phyloP scores from a whole-genome alignment of 805 yeast genomes.

The Candida fluviatilis region DNA sequence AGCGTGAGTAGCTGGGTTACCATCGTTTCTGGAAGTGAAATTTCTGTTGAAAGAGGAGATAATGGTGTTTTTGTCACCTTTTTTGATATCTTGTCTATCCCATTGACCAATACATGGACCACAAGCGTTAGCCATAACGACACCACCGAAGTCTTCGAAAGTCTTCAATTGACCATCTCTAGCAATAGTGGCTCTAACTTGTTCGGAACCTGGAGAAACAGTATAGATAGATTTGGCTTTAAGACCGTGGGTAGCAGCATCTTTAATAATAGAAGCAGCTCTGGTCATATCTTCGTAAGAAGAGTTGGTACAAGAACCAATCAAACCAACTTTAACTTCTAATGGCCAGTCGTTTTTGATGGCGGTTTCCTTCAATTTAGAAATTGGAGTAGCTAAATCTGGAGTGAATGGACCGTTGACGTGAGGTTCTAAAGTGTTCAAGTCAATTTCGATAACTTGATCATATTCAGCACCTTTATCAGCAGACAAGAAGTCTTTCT shows the following conservation, averaged over 20 bases:
- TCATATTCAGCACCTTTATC: conserved; percentile 94
- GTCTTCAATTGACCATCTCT: conserved; percentile 91
- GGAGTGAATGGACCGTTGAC: conserved; percentile 98
- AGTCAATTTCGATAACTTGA: conserved; percentile 85
- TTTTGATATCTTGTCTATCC: conserved; percentile 91
- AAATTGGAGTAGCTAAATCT: conserved; percentile 93
- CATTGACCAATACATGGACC: conserved; percentile 99
- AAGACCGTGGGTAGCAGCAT: conserved; percentile 88
- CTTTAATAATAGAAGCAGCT: conserved; percentile 86
- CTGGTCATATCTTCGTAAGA: conserved; percentile 98
- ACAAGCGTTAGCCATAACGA: conserved; percentile 95
- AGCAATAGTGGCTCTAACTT: conserved; percentile 95
- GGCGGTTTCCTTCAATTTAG: conserved; percentile 81
- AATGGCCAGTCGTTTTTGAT: conserved; percentile 87
- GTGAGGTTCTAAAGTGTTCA: conserved; percentile 88
- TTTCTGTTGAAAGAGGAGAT: conserved; percentile 97
- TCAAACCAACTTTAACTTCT: conserved; percentile 89
- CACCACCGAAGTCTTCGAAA: conserved; percentile 88
- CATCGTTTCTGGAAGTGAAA: conserved; percentile 96
- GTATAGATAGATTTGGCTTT: conserved; percentile 89
- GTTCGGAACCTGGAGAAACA: conserved; percentile 98
- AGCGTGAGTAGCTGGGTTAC: conserved; percentile 96
- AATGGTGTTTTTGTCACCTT: conserved; percentile 94
- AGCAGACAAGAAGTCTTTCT: conserved; percentile 65
- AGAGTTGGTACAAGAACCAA: conserved; percentile 98